Evolutionary conservation across 1,284 basidiomycete genomes (phyloP).

Genomic region (Trichosporon sp.): DNA sequence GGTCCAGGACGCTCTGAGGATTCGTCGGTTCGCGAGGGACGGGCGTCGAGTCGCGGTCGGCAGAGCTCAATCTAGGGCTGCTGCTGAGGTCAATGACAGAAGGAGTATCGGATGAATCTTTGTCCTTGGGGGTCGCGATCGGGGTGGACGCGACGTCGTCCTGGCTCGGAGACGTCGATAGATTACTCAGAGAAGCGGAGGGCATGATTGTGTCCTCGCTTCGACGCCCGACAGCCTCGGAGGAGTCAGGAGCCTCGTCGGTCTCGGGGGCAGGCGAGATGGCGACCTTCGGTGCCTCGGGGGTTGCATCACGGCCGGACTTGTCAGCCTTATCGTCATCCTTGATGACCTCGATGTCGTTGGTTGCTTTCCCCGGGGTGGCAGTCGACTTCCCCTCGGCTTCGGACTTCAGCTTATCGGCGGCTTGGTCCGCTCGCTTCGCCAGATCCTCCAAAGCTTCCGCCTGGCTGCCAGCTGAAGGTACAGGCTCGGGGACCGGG

Average conservation of each 20-base stretch:
- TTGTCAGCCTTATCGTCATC: neutral
- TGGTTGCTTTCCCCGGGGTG: neutral
- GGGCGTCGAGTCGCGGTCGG: constrained; percentile 17
- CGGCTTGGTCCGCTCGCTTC: neutral
- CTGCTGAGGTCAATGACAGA: constrained; percentile 11
- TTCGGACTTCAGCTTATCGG: constrained; percentile 2
- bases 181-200: neutral
- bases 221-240: constrained; percentile 4
- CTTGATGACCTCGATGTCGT: neutral
- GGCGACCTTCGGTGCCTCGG: constrained; percentile 19
- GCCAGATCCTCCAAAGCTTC: neutral
- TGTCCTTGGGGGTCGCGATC: neutral
- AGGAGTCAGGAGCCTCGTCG: neutral
- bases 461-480: neutral
- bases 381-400: neutral
- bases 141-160: neutral
- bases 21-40: neutral
- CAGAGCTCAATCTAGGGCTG: neutral
- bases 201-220: constrained; percentile 12
- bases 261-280: constrained; percentile 17
- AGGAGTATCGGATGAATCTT: neutral
- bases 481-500: neutral
- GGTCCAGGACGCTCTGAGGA: constrained; percentile 22
- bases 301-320: constrained; percentile 19
- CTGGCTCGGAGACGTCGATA: constrained; percentile 11